A percentile compares a stretch with the other conserved stretches of the same genome.
Evolutionary conservation across 73 alveolate species (phyloP).

Genomic region (Breviolum minutum): DNA sequence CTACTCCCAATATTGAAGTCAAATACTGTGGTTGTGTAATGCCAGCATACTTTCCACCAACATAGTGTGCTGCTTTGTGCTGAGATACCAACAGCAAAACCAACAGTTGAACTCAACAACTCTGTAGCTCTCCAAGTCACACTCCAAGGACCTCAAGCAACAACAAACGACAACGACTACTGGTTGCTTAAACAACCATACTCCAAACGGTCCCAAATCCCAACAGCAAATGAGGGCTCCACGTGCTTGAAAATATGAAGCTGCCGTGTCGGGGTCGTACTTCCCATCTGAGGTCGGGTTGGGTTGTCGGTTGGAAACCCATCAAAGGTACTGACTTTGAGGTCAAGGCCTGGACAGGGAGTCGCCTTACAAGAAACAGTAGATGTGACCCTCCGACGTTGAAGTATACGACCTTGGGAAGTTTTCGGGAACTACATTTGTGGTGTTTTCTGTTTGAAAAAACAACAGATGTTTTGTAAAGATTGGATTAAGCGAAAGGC

Average conservation of each 20-base stretch:
- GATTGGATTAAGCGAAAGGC: neutral
- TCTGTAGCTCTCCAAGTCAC: conserved; percentile 78
- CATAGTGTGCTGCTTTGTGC: too few relatives aligned
- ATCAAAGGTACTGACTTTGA: neutral
- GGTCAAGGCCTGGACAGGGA: neutral
- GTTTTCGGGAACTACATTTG: neutral
- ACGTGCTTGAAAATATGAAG: conserved; percentile 67
- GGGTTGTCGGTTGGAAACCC: neutral
- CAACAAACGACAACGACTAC: neutral
- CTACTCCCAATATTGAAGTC: neutral
- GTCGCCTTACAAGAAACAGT: too few relatives aligned
- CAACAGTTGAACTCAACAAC: conserved; percentile 19
- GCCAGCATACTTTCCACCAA: too few relatives aligned
- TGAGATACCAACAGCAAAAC: conserved; percentile 19
- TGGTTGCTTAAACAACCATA: neutral
- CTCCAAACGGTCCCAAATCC: neutral
- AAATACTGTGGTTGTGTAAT: too few relatives aligned
- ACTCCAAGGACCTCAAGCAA: conserved; percentile 70
- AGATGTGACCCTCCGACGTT: neutral
- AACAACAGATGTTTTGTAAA: neutral
- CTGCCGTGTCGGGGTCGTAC: conserved; percentile 60
- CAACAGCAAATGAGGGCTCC: neutral
- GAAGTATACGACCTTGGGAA: neutral
- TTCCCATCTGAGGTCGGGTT: conserved; percentile 5
- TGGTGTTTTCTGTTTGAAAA: neutral